phyloP scores from a whole-genome alignment of 768 basidiomycete species.

The Amanita rubescens region DNA sequence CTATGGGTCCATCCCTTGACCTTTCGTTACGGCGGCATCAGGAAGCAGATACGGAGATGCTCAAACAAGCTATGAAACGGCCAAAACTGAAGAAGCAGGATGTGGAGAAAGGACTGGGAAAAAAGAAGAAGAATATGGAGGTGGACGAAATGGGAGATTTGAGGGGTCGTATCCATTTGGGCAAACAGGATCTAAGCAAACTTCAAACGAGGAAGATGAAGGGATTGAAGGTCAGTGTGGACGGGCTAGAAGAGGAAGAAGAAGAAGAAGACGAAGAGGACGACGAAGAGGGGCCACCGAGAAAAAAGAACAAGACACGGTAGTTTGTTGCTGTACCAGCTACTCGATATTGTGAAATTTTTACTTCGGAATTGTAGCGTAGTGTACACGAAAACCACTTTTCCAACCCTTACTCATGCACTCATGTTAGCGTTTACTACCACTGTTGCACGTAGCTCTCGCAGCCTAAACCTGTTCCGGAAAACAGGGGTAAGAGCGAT shows the following conservation, averaged over 20 bases:
- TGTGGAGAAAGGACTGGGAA: slow-evolving; percentile 80
- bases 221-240: slow-evolving; percentile 44
- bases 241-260: slow-evolving; percentile 14
- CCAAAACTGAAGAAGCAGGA: slow-evolving; percentile 88
- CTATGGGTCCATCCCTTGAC: slow-evolving; percentile 91
- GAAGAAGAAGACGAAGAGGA: slow-evolving; percentile 17
- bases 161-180: slow-evolving; percentile 84
- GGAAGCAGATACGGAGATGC: slow-evolving; percentile 67
- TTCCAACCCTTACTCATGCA: neutral
- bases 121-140: slow-evolving; percentile 91
- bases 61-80: slow-evolving; percentile 73
- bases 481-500: neutral
- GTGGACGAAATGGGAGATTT: slow-evolving; percentile 98
- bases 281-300: slow-evolving; percentile 8
- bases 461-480: neutral
- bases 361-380: neutral
- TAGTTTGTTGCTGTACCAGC: neutral
- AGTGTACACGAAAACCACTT: neutral
- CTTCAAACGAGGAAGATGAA: slow-evolving; percentile 97
- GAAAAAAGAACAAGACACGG: slow-evolving; percentile 7
- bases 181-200: slow-evolving; percentile 78
- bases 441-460: neutral
- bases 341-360: neutral
- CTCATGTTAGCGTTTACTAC: neutral
- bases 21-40: slow-evolving; percentile 70